A percentile compares a stretch with the other conserved stretches of the same genome.
Evolutionary conservation across 1,284 basidiomycete genomes (phyloP).

Genomic region (Cryptococcus sp.): DNA sequence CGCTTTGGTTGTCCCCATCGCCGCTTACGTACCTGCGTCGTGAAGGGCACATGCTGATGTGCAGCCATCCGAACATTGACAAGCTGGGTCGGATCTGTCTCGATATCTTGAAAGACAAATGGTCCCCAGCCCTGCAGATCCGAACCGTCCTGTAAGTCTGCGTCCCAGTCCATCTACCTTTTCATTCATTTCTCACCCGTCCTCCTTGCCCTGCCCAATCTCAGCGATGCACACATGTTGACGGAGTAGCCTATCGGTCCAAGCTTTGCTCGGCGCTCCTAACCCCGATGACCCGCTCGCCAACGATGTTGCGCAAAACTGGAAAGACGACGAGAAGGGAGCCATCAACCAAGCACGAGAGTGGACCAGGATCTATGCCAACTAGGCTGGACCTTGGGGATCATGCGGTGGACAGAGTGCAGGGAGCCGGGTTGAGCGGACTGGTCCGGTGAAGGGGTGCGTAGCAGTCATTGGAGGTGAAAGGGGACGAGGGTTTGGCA

Average conservation of each 20-base stretch:
- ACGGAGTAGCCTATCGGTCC: conserved; percentile 79
- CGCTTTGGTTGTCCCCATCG: no score
- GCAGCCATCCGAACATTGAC: conserved; percentile 92
- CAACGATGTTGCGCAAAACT: conserved; percentile 84
- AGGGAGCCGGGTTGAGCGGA: no score
- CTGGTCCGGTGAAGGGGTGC: no score
- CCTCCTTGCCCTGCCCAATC: no score
- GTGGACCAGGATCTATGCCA: conserved; percentile 83
- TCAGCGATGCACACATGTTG: no score
- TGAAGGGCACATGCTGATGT: neutral
- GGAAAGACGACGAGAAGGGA: conserved; percentile 93
- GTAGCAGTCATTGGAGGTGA: no score
- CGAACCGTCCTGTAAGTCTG: conserved; percentile 70
- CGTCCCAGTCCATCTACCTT: neutral
- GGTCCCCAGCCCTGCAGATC: conserved; percentile 97
- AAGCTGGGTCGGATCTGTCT: conserved; percentile 97
- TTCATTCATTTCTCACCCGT: no score
- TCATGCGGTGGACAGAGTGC: neutral
- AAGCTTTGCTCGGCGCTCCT: conserved; percentile 89
- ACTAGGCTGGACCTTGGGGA: conserved; percentile 9
- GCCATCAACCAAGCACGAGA: conserved; percentile 83
- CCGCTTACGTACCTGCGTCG: neutral
- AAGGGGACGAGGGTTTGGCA: no score
- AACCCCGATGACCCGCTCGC: conserved; percentile 99
- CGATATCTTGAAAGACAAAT: conserved; percentile 99